Conservation (phyloP, 108 stramenopile species). For the Nannochloropsis salina region DNA sequence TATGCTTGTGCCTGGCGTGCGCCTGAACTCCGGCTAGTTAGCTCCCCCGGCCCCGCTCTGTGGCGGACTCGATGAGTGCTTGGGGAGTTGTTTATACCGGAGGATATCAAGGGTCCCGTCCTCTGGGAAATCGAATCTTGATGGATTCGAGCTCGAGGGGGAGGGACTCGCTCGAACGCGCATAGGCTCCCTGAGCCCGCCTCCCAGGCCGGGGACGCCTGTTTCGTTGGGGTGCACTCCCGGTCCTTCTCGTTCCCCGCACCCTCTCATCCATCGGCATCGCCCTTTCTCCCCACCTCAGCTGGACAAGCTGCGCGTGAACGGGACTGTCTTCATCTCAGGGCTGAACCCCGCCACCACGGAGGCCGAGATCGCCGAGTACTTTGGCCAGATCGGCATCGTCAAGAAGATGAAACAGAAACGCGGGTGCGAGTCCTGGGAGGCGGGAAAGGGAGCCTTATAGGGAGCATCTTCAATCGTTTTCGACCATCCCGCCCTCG, state of each 20-base stretch:
- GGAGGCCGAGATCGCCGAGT: conserved; percentile 11
- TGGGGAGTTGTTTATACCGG: background rate
- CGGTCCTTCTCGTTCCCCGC: background rate
- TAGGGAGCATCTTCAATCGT: background rate
- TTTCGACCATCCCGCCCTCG: background rate
- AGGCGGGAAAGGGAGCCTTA: background rate
- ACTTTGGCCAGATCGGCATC: conserved; percentile 6
- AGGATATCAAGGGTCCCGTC: background rate
- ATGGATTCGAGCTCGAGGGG: background rate
- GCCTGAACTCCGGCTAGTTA: background rate
- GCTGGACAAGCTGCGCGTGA: background rate
- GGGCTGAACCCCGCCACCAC: background rate
- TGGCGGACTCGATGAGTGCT: background rate
- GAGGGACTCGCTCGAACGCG: background rate
- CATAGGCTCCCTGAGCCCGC: conserved; percentile 6
- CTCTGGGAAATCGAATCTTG: background rate
- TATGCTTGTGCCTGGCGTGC: too few relatives aligned
- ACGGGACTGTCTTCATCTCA: background rate
- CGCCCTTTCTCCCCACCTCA: background rate
- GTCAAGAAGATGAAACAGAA: conserved; percentile 15
- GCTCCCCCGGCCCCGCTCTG: background rate
- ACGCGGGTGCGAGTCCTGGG: background rate
- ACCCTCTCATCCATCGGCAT: background rate
- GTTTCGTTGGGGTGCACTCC: background rate
- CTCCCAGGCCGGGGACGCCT: background rate